Percentiles rank a stretch among this genome's conserved stretches.
Evolutionary conservation across 1,284 basidiomycete species (phyloP).

Genomic region (Exobasidium cylindrosporum): DNA sequence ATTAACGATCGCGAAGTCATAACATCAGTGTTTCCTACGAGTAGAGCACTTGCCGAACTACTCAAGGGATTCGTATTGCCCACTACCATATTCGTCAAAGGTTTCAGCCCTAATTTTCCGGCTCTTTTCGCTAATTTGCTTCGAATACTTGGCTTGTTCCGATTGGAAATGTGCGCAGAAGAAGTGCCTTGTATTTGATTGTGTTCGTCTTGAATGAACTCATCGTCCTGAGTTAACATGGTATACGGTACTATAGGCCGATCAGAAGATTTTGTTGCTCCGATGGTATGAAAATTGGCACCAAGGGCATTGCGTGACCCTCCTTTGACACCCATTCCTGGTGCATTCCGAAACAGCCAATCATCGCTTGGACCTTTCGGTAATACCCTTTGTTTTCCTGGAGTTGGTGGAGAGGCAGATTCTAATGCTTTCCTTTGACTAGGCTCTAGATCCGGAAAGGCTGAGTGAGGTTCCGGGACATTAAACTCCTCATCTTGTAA

Average conservation of each 20-base stretch:
- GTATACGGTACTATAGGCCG: slow-evolving; percentile 25
- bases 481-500: background rate
- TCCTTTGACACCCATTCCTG: background rate
- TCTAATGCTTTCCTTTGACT: background rate
- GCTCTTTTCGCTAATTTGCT: slow-evolving; percentile 41
- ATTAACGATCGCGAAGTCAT: too few species aligned
- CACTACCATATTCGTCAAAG: slow-evolving; percentile 20
- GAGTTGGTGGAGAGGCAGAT: background rate
- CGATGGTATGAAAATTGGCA: background rate
- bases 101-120: slow-evolving; percentile 35
- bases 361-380: slow-evolving; percentile 37
- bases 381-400: slow-evolving; percentile 7
- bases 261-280: slow-evolving; percentile 18
- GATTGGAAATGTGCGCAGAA: background rate
- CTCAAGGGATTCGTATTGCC: background rate
- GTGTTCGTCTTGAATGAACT: background rate
- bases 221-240: background rate
- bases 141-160: slow-evolving; percentile 21
- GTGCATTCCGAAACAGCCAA: slow-evolving; percentile 39
- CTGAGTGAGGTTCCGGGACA: background rate
- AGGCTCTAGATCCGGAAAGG: background rate
- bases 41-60: background rate
- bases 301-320: background rate
- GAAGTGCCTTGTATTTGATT: background rate
- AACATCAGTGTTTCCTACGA: too few species aligned